phyloP scores from a whole-genome alignment of 768 basidiomycete genomes.

The Strobilomyces echinocephalus region DNA sequence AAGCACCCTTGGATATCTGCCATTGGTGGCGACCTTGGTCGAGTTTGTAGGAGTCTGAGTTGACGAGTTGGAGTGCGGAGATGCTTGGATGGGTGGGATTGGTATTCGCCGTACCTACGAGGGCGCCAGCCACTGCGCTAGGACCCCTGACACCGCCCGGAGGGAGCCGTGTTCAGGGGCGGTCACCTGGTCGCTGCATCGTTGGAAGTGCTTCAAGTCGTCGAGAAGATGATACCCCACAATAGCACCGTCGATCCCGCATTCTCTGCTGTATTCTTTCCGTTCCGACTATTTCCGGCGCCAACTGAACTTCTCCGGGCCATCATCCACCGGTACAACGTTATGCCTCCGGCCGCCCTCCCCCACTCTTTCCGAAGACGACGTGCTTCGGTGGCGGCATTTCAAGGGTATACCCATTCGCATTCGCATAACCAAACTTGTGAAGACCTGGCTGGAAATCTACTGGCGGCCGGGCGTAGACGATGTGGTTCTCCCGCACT shows the following conservation, averaged over 20 bases:
- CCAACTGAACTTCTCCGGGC: constrained; percentile 72
- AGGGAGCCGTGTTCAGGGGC: too few relatives aligned
- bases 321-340: constrained; percentile 78
- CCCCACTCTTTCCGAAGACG: constrained; percentile 48
- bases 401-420: constrained; percentile 87
- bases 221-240: constrained; percentile 98
- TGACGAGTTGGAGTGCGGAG: too few relatives aligned
- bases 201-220: constrained; percentile 60
- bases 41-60: too few relatives aligned
- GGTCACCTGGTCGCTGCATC: constrained; percentile 90
- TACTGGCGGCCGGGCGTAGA: constrained; percentile 82
- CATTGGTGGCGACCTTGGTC: too few relatives aligned
- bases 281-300: constrained; percentile 87
- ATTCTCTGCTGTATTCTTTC: constrained; percentile 87
- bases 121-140: too few relatives aligned
- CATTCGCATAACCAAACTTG: constrained; percentile 83
- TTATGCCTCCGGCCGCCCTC: constrained; percentile 74
- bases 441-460: constrained; percentile 90
- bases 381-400: constrained; percentile 74
- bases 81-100: too few relatives aligned
- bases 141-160: too few relatives aligned
- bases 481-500: constrained; percentile 50
- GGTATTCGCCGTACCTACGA: too few relatives aligned
- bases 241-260: constrained; percentile 84
- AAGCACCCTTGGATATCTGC: too few relatives aligned